phyloP scores from a whole-genome alignment of 257 asterid genomes.

The Nicotiana tomentosiformis region DNA sequence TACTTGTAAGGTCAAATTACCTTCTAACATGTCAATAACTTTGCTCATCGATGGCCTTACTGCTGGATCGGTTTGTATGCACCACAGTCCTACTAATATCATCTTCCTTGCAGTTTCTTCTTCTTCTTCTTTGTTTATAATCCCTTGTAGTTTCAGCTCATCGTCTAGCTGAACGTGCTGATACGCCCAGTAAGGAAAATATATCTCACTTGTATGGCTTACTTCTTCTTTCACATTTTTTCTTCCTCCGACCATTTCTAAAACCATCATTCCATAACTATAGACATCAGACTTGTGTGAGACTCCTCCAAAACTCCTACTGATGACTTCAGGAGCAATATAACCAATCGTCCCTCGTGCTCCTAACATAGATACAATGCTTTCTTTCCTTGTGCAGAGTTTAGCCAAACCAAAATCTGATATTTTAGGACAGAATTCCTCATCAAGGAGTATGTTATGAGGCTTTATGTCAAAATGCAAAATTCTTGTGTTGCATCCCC shows the following conservation, averaged over 20 bases:
- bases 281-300: conserved; percentile 25
- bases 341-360: conserved; percentile 26
- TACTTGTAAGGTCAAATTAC: conserved; percentile 3
- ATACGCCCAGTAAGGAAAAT: conserved; percentile 23
- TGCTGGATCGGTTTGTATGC: conserved; percentile 19
- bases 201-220: conserved; percentile 11
- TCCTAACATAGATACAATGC: conserved; percentile 11
- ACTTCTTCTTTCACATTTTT: neutral
- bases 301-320: conserved; percentile 17
- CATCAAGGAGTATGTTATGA: conserved; percentile 23
- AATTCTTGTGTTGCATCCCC: conserved; percentile 20
- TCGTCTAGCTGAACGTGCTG: conserved; percentile 1
- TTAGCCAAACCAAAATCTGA: conserved; percentile 29
- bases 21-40: conserved; percentile 27
- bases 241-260: conserved; percentile 27
- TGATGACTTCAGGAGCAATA: conserved; percentile 25
- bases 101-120: conserved; percentile 13
- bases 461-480: conserved; percentile 33
- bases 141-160: neutral
- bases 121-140: conserved; percentile 10
- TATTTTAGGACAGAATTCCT: conserved; percentile 25
- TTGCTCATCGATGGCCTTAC: conserved; percentile 22
- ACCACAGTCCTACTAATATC: conserved; percentile 26
- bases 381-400: conserved; percentile 4
- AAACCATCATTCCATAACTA: conserved; percentile 30